These are phyloP conservation scores for Persicaria maculosa DNA, from an alignment of 148 eudicot species.

Conservation along the genomic window DNA sequence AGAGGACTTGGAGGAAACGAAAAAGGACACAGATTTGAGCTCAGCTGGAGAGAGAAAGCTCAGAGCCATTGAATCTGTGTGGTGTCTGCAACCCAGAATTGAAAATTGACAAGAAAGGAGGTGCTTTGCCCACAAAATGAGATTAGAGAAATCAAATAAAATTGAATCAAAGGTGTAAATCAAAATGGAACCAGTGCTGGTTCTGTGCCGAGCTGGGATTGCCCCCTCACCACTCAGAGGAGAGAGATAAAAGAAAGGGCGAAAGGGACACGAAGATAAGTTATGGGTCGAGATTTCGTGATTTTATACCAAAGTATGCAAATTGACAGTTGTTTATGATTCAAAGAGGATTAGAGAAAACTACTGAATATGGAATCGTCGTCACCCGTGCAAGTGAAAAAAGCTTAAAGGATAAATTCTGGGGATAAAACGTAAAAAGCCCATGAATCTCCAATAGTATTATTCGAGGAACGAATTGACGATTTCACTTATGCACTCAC, in stretches of 20 bases:
- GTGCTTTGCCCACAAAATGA: background rate
- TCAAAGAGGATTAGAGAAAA: background rate
- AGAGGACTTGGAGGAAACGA: slow-evolving; percentile 44
- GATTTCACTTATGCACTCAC: background rate
- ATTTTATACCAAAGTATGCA: background rate
- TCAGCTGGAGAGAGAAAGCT: slow-evolving; percentile 54
- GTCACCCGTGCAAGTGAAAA: too few relatives aligned
- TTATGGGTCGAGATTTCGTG: background rate
- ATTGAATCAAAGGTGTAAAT: background rate
- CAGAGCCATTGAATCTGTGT: slow-evolving; percentile 42
- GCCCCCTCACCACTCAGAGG: slow-evolving; percentile 2
- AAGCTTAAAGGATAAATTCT: too few relatives aligned
- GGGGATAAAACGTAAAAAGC: too few relatives aligned
- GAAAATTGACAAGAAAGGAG: background rate
- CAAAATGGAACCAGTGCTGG: background rate
- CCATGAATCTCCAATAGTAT: background rate
- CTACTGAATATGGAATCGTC: background rate
- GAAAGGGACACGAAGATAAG: slow-evolving; percentile 1
- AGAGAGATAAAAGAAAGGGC: background rate
- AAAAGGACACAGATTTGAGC: slow-evolving; percentile 54
- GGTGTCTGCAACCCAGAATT: background rate
- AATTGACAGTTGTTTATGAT: too few relatives aligned
- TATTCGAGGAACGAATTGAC: background rate
- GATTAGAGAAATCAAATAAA: background rate
- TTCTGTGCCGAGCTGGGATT: slow-evolving; percentile 5